phyloP scores from a whole-genome alignment of 2,329 filamentous ascomycete genomes.

The Fusarium citri region DNA sequence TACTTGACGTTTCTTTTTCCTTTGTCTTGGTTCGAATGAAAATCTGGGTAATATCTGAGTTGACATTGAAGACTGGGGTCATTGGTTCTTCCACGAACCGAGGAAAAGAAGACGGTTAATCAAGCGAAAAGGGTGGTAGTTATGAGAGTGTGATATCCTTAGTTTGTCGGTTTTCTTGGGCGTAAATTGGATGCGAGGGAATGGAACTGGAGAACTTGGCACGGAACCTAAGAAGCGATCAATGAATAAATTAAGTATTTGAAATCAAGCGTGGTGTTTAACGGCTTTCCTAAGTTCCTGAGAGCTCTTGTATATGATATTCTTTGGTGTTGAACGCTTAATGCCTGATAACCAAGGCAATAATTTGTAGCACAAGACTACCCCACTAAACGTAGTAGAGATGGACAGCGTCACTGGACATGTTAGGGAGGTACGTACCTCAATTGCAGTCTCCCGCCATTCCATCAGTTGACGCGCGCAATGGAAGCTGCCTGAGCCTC shows the following conservation, averaged over 20 bases:
- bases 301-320: not conserved
- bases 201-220: constrained; percentile 5
- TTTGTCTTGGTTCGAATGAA: constrained; percentile 24
- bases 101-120: not conserved
- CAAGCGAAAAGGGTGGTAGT: constrained; percentile 10
- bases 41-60: constrained; percentile 31
- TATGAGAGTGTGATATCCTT: constrained; percentile 33
- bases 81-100: constrained; percentile 20
- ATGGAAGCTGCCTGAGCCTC: constrained; percentile 58
- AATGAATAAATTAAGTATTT: constrained; percentile 28
- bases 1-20: constrained; percentile 20
- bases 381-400: not conserved
- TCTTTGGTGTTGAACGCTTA: not conserved
- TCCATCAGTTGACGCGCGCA: constrained; percentile 55
- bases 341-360: constrained; percentile 12
- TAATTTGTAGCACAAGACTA: not conserved
- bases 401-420: not conserved
- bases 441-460: constrained; percentile 8
- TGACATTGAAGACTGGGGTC: not conserved
- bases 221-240: constrained; percentile 27
- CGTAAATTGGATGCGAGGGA: constrained; percentile 30
- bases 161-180: constrained; percentile 30
- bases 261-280: not conserved
- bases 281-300: not conserved
- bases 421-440: constrained; percentile 28